Conservation (phyloP, 306 rosid genomes). For the Begonia loranthoides region DNA sequence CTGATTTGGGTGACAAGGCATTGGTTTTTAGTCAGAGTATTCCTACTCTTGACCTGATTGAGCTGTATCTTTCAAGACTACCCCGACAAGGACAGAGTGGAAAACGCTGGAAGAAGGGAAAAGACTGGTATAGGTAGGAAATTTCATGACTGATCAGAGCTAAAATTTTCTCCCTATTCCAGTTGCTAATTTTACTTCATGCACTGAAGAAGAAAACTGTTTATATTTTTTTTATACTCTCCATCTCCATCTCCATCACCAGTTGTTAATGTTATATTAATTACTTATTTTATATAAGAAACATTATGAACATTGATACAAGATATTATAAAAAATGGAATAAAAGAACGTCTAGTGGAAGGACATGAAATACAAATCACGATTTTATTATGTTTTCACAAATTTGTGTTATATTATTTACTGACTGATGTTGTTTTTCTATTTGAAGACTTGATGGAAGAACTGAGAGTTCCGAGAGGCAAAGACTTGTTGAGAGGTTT, state of each 20-base stretch:
- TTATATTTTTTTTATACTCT: background rate
- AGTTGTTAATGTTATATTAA: background rate
- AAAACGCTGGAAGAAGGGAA: constrained; percentile 84
- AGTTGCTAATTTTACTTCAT: too few species aligned
- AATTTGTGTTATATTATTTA: too few species aligned
- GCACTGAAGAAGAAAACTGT: background rate
- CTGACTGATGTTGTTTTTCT: too few species aligned
- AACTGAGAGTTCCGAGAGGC: constrained; percentile 93
- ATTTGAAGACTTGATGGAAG: constrained; percentile 82
- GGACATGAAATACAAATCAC: too few species aligned
- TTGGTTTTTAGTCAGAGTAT: constrained; percentile 98
- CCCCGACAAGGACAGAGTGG: constrained; percentile 51
- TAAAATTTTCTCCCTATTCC: constrained; percentile 8
- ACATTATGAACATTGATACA: background rate
- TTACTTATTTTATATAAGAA: background rate
- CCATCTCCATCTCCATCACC: constrained; percentile 6
- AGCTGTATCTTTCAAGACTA: constrained; percentile 65
- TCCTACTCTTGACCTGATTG: constrained; percentile 86
- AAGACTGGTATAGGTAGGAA: constrained; percentile 95
- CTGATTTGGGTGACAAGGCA: constrained; percentile 82
- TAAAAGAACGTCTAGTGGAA: too few species aligned
- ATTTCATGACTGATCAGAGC: constrained; percentile 9
- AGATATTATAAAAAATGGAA: too few species aligned
- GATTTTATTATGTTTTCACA: too few species aligned
- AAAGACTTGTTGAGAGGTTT: constrained; percentile 81